Conservation (phyloP, 257 asterid species). For the Forsythia viridissima region DNA sequence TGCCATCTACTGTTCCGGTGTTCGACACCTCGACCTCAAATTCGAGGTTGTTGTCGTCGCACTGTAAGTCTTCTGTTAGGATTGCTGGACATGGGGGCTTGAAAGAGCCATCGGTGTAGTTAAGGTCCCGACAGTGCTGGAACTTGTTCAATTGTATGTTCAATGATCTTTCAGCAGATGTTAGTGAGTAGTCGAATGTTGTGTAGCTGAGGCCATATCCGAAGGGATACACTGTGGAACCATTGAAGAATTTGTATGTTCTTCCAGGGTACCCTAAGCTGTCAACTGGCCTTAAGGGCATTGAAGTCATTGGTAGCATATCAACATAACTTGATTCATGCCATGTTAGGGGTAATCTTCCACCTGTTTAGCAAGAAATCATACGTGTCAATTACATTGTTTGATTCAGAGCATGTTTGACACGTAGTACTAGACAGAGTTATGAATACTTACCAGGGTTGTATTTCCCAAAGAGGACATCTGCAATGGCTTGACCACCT, state of each 20-base stretch:
- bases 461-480: constrained; percentile 44
- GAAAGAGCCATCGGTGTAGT: constrained; percentile 11
- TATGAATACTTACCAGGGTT: constrained; percentile 35
- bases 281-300: constrained; percentile 36
- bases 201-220: constrained; percentile 58
- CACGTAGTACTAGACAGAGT: background rate
- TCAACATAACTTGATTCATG: constrained; percentile 22
- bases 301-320: constrained; percentile 41
- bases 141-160: constrained; percentile 23
- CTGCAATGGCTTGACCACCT: constrained; percentile 51
- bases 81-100: constrained; percentile 34
- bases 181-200: constrained; percentile 21
- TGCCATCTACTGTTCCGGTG: constrained; percentile 29
- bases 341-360: constrained; percentile 54
- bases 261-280: constrained; percentile 45
- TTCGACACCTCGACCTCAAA: constrained; percentile 32
- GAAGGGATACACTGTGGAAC: constrained; percentile 37
- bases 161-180: background rate
- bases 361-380: constrained; percentile 17
- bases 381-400: background rate
- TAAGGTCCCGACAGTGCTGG: constrained; percentile 35
- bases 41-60: background rate
- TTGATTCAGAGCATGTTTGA: too few relatives aligned
- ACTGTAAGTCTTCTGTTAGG: constrained; percentile 18
- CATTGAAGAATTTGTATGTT: constrained; percentile 50